Conservation (phyloP, 345 rosid species). For the Mercurialis annua region DNA sequence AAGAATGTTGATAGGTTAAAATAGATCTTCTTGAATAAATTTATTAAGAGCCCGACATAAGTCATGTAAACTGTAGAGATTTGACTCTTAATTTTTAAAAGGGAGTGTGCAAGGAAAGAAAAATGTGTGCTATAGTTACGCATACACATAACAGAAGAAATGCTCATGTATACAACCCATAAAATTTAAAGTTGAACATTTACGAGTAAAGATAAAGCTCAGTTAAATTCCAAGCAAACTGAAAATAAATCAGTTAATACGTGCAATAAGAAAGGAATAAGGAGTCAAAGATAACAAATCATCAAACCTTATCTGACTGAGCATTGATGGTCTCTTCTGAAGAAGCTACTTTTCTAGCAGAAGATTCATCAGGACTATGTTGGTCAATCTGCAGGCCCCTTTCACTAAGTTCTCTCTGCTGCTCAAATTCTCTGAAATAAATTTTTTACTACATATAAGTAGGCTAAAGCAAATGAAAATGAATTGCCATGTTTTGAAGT, state of each 20-base stretch:
- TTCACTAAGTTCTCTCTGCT: constrained; percentile 89
- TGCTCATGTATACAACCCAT: too few relatives aligned
- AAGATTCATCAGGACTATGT: constrained; percentile 50
- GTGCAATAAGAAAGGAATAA: neutral
- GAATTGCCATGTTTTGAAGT: constrained; percentile 10
- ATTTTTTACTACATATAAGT: constrained; percentile 8
- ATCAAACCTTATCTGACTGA: constrained; percentile 56
- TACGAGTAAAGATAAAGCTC: too few relatives aligned
- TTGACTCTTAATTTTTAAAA: neutral
- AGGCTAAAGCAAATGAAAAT: constrained; percentile 13
- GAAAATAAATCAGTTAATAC: neutral
- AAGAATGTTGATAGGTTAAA: neutral
- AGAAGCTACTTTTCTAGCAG: constrained; percentile 46
- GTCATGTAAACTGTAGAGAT: neutral
- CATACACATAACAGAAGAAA: neutral
- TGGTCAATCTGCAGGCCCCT: constrained; percentile 71
- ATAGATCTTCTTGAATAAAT: neutral
- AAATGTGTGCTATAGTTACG: neutral
- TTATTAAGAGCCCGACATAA: neutral
- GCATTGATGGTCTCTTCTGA: constrained; percentile 48
- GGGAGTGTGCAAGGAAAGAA: neutral
- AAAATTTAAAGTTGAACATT: too few relatives aligned
- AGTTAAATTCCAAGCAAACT: neutral
- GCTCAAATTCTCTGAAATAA: constrained; percentile 85
- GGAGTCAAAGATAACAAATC: constrained; percentile 21